These are phyloP conservation scores for Phialophora expanda DNA, from an alignment of 2,329 filamentous ascomycete species.

Conservation along the genomic window DNA sequence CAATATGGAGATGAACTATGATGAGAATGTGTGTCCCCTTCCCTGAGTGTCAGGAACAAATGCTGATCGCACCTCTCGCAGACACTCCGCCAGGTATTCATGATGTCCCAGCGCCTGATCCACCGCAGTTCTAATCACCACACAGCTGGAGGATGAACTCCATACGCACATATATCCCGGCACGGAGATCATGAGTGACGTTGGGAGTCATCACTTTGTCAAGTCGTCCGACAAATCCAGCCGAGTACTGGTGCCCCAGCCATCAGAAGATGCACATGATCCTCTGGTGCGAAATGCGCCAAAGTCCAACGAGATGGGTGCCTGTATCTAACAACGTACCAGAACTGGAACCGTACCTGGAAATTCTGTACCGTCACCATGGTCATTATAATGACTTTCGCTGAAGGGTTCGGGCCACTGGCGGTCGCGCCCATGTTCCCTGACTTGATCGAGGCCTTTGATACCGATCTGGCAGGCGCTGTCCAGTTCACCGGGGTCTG, in stretches of 20 bases:
- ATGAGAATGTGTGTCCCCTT: constrained; percentile 45
- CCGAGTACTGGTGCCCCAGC: constrained; percentile 52
- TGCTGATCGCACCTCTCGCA: background rate
- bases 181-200: constrained; percentile 60
- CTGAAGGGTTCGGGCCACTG: constrained; percentile 12
- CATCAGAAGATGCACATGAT: constrained; percentile 47
- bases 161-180: constrained; percentile 60
- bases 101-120: background rate
- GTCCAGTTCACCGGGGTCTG: constrained; percentile 52
- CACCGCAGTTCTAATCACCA: background rate
- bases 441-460: constrained; percentile 13
- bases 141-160: constrained; percentile 42
- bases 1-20: constrained; percentile 58
- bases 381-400: constrained; percentile 9
- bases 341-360: constrained; percentile 57
- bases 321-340: background rate
- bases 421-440: constrained; percentile 14
- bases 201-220: constrained; percentile 67
- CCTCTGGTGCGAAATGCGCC: constrained; percentile 42
- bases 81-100: constrained; percentile 12
- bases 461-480: constrained; percentile 10
- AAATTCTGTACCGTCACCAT: constrained; percentile 53
- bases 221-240: constrained; percentile 50
- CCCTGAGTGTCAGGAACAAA: background rate
- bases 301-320: background rate